Conservation (phyloP, 1,139 yeast species). For the Yamadazyma songkhlaensis region DNA sequence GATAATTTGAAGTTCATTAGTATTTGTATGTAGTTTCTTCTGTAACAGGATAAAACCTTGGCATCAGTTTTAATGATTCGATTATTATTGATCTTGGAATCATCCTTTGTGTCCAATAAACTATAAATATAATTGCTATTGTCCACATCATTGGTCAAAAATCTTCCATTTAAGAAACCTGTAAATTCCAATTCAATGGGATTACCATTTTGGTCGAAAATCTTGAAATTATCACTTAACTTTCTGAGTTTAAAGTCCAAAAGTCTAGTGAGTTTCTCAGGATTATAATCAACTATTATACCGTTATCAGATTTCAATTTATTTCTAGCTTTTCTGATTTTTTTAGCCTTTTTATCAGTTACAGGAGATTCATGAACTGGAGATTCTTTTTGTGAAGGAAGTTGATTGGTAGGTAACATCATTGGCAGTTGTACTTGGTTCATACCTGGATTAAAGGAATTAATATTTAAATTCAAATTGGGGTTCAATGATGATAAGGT, state of each 20-base stretch:
- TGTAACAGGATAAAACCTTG: conserved; percentile 43
- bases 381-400: background rate
- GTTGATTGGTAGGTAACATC: background rate
- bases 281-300: conserved; percentile 23
- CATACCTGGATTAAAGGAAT: conserved; percentile 2
- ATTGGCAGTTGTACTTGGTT: background rate
- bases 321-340: conserved; percentile 5
- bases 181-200: conserved; percentile 25
- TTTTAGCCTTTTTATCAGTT: conserved; percentile 3
- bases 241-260: conserved; percentile 28
- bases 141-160: conserved; percentile 43
- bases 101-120: conserved; percentile 18
- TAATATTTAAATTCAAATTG: conserved; percentile 1
- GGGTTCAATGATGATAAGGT: conserved; percentile 2
- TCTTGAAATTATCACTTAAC: conserved; percentile 20
- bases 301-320: conserved; percentile 8
- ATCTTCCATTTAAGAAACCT: conserved; percentile 43
- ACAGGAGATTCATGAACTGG: background rate
- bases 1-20: conserved; percentile 33
- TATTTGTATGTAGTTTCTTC: conserved; percentile 44
- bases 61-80: conserved; percentile 23
- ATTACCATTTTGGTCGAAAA: conserved; percentile 31
- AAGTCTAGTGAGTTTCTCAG: conserved; percentile 25
- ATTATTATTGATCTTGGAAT: conserved; percentile 4
- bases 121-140: conserved; percentile 32